Base-by-base conservation (phyloP, 257 asterid genomes). In the Thymus mandschuricus region DNA sequence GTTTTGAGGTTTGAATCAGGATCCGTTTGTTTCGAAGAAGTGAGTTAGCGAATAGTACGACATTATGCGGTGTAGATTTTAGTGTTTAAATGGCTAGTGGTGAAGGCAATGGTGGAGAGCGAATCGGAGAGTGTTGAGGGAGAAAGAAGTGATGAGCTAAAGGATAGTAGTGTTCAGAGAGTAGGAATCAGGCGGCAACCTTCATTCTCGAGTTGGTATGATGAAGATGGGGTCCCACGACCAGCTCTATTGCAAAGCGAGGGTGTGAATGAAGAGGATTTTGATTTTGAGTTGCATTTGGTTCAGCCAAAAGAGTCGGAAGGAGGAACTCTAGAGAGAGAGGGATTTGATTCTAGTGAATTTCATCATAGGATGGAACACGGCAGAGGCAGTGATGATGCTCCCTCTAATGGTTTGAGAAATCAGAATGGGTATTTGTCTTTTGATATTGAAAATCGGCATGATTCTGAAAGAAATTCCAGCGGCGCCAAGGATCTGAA, bases 161-260 rank as follows among this genome's bases (percentile, higher is more conserved):
- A 31, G 27, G 64, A 65, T 45, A 73, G 75, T 45, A 73, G 75
- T 52, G 77, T 52, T 45, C 71, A 60, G 64, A 71, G 69, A 30
- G 49, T 56, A 7, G 81, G 79, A 65, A 68, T 88, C 60, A 74
- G 78, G 34, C 82, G 93, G 77, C 92, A 85, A 49, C 85, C 89
- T 66, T 88, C 90, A 1, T 87, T 87, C 86, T 86, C 91, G n/a
- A 92, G 94, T 48, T 88, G 96, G 96, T 76, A 51, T 76, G 89
- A 86, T 73, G 94, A 85, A 75, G 80, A 84, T 74, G 90, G 86
- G 66, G 35, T 72, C 72, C 79, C 66, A 13, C 78, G 38, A 73
- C 76, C 81, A 35, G 65, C 73, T 78, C 78, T 61, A 57, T 69
- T 80, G 71, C 84, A 58, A 51, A 64, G 69, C 71, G 81, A 48